Conservation (phyloP, 345 rosid species). For the Brassica juncea region DNA sequence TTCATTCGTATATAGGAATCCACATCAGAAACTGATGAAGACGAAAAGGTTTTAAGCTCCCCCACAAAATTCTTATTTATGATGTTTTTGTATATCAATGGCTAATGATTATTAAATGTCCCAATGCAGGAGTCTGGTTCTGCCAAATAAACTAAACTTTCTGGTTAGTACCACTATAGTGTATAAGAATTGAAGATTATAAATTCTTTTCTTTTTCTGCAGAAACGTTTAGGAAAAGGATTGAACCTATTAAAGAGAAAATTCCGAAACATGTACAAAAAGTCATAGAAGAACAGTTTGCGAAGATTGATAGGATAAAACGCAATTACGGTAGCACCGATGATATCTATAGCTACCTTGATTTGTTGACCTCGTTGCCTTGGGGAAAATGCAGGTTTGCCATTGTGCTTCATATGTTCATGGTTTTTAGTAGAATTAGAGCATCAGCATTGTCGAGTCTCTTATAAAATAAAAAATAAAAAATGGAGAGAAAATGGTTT, state of each 20-base stretch:
- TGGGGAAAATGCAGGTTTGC: background rate
- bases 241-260: slow-evolving; percentile 67
- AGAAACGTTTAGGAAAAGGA: slow-evolving; percentile 80
- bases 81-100: background rate
- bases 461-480: background rate
- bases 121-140: slow-evolving; percentile 74
- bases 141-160: slow-evolving; percentile 77
- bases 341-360: background rate
- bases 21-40: background rate
- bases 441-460: background rate
- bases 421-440: background rate
- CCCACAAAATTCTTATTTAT: background rate
- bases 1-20: slow-evolving; percentile 4
- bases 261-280: slow-evolving; percentile 80
- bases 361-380: background rate
- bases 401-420: background rate
- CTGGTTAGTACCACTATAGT: slow-evolving; percentile 48
- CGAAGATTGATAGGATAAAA: background rate
- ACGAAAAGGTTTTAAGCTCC: background rate
- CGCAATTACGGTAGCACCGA: background rate
- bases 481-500: background rate
- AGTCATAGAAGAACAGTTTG: slow-evolving; percentile 66
- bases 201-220: slow-evolving; percentile 42
- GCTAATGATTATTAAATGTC: slow-evolving; percentile 18
- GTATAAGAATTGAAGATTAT: background rate